A percentile compares a stretch with the other conserved stretches of the same genome.
phyloP scores from a whole-genome alignment of 2,329 filamentous ascomycete genomes.

The Scedosporium minutisporum region DNA sequence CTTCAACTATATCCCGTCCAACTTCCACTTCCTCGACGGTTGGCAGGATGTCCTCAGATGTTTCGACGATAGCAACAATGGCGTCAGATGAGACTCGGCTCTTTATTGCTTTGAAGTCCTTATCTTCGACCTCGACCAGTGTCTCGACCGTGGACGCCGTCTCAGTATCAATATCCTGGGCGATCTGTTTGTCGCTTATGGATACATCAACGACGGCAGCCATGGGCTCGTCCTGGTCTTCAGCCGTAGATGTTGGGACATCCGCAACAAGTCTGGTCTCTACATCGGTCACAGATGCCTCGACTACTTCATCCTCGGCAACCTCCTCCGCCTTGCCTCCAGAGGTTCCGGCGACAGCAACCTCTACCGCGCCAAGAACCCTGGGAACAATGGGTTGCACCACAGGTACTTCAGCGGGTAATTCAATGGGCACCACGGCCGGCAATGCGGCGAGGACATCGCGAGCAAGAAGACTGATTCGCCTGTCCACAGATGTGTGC shows the following conservation, averaged over 20 bases:
- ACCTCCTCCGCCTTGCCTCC: background rate
- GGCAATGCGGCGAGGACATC: background rate
- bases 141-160: background rate
- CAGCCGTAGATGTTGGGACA: background rate
- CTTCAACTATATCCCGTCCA: background rate
- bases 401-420: background rate
- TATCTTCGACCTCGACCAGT: background rate
- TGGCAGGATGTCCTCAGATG: background rate
- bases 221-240: background rate
- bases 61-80: background rate
- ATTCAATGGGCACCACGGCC: background rate
- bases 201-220: background rate
- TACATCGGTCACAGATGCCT: background rate
- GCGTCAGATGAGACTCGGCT: background rate
- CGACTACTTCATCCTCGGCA: background rate
- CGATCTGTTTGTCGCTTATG: background rate
- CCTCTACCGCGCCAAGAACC: background rate
- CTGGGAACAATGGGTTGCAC: background rate
- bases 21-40: background rate
- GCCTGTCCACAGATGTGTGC: background rate
- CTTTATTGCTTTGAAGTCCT: background rate
- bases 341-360: background rate
- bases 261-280: background rate
- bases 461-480: background rate
- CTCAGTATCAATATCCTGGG: background rate